These are phyloP conservation scores for Dichotomocladium elegans DNA, from an alignment of 371 early-diverging fungal genomes.

Conservation along the genomic window DNA sequence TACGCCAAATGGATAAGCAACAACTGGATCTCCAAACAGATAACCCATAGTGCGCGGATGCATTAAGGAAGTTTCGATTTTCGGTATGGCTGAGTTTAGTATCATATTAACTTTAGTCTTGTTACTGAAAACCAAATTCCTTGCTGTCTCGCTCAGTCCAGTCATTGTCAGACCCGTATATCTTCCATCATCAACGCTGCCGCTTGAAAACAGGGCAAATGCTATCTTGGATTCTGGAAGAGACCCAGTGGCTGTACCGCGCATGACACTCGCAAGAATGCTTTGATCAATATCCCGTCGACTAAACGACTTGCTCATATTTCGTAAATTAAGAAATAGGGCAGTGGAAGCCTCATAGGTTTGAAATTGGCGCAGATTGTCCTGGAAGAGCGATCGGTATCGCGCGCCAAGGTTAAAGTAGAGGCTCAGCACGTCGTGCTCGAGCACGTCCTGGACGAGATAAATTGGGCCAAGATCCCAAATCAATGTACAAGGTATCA, in stretches of 20 bases:
- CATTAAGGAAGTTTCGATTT: slow-evolving; percentile 50
- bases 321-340: slow-evolving; percentile 49
- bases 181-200: slow-evolving; percentile 44
- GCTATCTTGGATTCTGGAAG: slow-evolving; percentile 57
- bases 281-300: slow-evolving; percentile 34
- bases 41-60: slow-evolving; percentile 42
- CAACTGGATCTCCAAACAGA: slow-evolving; percentile 51
- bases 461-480: slow-evolving; percentile 73
- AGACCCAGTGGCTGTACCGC: slow-evolving; percentile 42
- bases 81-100: slow-evolving; percentile 60
- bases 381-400: slow-evolving; percentile 66
- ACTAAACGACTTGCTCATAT: slow-evolving; percentile 25
- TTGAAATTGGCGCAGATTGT: slow-evolving; percentile 63
- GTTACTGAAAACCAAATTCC: slow-evolving; percentile 13
- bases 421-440: slow-evolving; percentile 54
- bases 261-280: slow-evolving; percentile 51
- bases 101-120: slow-evolving; percentile 30
- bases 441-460: slow-evolving; percentile 57
- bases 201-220: slow-evolving; percentile 63
- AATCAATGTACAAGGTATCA: slow-evolving; percentile 23
- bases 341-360: slow-evolving; percentile 65
- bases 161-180: slow-evolving; percentile 35
- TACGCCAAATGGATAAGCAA: slow-evolving; percentile 55
- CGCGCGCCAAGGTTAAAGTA: slow-evolving; percentile 65
- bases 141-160: slow-evolving; percentile 31